Evolutionary conservation across 768 basidiomycete genomes (phyloP).

Genomic region (Trichaptum fuscoviolaceum): DNA sequence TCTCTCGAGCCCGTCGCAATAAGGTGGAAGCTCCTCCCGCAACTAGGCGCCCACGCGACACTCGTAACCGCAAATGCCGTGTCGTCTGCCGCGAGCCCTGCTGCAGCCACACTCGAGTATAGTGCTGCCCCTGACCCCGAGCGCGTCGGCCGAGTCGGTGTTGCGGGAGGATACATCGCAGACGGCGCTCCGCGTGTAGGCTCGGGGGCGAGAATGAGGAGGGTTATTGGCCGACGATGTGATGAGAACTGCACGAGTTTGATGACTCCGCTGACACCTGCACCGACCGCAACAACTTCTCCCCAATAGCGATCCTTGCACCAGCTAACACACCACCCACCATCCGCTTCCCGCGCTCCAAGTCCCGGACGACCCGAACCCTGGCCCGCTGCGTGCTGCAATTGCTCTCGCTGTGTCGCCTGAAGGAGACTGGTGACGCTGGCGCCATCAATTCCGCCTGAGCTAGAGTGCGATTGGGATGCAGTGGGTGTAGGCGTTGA

Average conservation of each 20-base stretch:
- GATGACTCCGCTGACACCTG: constrained; percentile 65
- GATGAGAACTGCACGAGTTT: constrained; percentile 76
- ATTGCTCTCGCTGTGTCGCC: constrained; percentile 50
- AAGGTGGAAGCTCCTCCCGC: constrained; percentile 91
- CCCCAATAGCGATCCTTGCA: constrained; percentile 97
- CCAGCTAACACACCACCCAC: constrained; percentile 93
- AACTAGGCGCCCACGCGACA: constrained; percentile 91
- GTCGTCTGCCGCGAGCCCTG: constrained; percentile 16
- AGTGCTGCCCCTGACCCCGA: constrained; percentile 18
- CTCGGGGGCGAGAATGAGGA: constrained; percentile 54
- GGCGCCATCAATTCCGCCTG: constrained; percentile 38
- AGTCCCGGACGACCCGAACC: constrained; percentile 33
- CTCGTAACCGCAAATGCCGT: constrained; percentile 66
- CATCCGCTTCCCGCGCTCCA: constrained; percentile 76
- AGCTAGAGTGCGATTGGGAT: constrained; percentile 5
- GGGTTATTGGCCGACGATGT: constrained; percentile 58
- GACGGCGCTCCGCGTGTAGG: constrained; percentile 17
- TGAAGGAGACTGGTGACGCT: constrained; percentile 54
- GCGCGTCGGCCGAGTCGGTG: neutral
- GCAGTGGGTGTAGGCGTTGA: constrained; percentile 67
- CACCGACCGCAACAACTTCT: constrained; percentile 74
- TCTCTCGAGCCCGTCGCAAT: constrained; percentile 88
- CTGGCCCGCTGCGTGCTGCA: constrained; percentile 20
- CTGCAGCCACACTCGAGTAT: constrained; percentile 15
- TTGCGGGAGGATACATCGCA: neutral